Evolutionary conservation across 108 stramenopile genomes (phyloP).

Genomic region (Mayamaea pseudoterrestris): DNA sequence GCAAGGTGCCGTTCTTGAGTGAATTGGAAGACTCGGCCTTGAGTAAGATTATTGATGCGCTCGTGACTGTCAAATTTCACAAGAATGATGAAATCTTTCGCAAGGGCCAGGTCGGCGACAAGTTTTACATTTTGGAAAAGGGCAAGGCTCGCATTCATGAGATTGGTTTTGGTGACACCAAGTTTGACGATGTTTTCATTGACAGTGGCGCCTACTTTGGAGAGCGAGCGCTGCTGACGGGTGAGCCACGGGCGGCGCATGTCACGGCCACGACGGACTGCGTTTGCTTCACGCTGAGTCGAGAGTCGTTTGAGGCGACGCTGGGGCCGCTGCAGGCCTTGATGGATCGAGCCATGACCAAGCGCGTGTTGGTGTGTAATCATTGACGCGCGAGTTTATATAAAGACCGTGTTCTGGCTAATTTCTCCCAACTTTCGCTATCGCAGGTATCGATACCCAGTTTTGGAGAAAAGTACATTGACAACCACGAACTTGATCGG

Average conservation of each 20-base stretch:
- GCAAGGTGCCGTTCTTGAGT: constrained; percentile 55
- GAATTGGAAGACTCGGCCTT: constrained; percentile 23
- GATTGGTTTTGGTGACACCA: constrained; percentile 10
- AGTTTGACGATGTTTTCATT: constrained; percentile 9
- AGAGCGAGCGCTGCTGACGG: constrained; percentile 83
- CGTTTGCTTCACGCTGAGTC: constrained; percentile 26
- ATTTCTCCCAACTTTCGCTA: not conserved
- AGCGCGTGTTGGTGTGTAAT: constrained; percentile 30
- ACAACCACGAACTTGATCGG: constrained; percentile 37
- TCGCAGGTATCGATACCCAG: constrained; percentile 29
- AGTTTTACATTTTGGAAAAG: constrained; percentile 48
- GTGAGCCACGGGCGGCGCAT: constrained; percentile 70
- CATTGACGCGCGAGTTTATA: constrained; percentile 30
- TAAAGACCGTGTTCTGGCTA: not conserved
- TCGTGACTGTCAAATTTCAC: constrained; percentile 26
- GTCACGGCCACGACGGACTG: constrained; percentile 25
- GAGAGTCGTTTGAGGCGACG: constrained; percentile 39
- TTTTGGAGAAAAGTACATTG: constrained; percentile 35
- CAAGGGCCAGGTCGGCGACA: constrained; percentile 36
- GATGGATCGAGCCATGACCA: constrained; percentile 47
- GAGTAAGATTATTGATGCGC: constrained; percentile 39
- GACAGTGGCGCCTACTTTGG: constrained; percentile 77
- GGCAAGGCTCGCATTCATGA: constrained; percentile 26
- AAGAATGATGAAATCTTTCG: constrained; percentile 39
- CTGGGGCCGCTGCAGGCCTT: constrained; percentile 35